Conservation (phyloP, 305 asterid species). For the Ilex paraguariensis region DNA sequence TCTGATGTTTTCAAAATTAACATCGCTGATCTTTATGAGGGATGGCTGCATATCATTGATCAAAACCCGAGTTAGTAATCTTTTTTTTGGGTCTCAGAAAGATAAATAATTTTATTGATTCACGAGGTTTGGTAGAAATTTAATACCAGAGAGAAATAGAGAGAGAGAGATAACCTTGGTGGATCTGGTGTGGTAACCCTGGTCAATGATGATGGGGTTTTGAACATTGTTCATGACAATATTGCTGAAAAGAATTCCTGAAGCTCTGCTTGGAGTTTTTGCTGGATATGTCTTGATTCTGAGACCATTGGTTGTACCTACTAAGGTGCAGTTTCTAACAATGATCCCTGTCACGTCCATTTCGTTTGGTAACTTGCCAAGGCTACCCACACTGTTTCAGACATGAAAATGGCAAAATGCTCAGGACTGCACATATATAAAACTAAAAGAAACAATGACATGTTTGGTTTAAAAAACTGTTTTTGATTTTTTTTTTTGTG, state of each 20-base stretch:
- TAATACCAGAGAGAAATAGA: too few species aligned
- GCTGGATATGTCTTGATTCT: conserved; percentile 53
- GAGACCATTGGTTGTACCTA: conserved; percentile 52
- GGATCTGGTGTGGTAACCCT: conserved; percentile 35
- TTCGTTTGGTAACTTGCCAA: conserved; percentile 47
- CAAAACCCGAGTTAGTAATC: too few species aligned
- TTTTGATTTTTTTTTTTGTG: too few species aligned
- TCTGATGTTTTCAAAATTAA: conserved; percentile 44
- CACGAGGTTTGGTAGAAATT: too few species aligned
- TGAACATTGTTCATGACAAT: conserved; percentile 44
- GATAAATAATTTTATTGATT: too few species aligned
- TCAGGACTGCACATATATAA: too few species aligned
- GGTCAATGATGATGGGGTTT: conserved; percentile 56
- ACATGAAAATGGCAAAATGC: too few species aligned
- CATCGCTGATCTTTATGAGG: conserved; percentile 44
- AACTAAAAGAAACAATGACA: too few species aligned
- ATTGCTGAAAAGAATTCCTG: conserved; percentile 40
- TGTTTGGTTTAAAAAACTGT: too few species aligned
- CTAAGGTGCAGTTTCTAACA: conserved; percentile 47
- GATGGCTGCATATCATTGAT: conserved; percentile 40
- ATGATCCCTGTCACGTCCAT: conserved; percentile 47
- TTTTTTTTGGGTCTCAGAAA: too few species aligned
- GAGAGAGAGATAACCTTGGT: too few species aligned
- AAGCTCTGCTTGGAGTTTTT: conserved; percentile 37
- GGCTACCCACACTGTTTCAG: conserved; percentile 47